A percentile compares a stretch with the other conserved stretches of the same genome.
Conservation (phyloP, 2,329 filamentous ascomycete species). For the Neopestalotiopsis clavispora region DNA sequence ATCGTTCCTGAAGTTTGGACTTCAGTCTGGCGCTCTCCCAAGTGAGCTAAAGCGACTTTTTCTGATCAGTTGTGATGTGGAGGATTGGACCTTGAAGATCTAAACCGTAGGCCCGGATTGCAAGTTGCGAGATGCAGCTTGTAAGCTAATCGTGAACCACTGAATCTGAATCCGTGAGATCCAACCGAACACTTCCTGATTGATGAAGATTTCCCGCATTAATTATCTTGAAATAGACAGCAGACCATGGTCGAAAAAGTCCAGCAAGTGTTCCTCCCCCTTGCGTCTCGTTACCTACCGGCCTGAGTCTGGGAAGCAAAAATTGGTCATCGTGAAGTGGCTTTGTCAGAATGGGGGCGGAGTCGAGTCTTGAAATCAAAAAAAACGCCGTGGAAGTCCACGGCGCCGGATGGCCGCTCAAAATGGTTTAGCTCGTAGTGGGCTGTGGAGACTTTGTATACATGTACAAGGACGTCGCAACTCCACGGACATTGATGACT, state of each 20-base stretch:
- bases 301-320: background rate
- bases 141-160: no score
- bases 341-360: background rate
- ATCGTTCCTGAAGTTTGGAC: background rate
- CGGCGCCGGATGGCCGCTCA: background rate
- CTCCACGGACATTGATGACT: background rate
- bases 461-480: background rate
- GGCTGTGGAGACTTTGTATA: background rate
- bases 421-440: background rate
- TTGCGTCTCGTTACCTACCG: background rate
- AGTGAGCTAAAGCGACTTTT: background rate
- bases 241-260: no score
- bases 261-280: no score
- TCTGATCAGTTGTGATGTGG: background rate
- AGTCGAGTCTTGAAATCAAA: background rate
- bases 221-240: no score
- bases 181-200: background rate
- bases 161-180: background rate
- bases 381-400: background rate
- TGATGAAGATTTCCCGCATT: no score
- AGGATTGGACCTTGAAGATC: background rate
- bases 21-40: slow-evolving; percentile 1
- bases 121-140: no score
- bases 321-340: background rate
- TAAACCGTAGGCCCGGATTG: background rate